Evolutionary conservation across 2,329 filamentous ascomycete species (phyloP).

Genomic region (Fonsecaea multimorphosa): DNA sequence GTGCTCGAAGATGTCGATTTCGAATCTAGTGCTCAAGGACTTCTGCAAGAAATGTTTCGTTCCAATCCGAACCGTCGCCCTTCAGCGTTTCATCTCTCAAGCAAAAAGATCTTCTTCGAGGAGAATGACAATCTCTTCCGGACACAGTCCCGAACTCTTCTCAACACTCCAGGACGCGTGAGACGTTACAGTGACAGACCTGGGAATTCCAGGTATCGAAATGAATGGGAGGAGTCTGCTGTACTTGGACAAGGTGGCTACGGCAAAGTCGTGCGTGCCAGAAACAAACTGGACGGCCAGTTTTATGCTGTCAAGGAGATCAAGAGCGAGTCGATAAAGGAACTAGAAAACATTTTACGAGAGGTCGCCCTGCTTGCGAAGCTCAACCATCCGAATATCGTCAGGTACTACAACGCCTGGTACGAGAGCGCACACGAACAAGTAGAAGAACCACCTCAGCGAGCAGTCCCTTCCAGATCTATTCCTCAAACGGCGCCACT

Average conservation of each 20-base stretch:
- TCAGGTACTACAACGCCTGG: constrained; percentile 96
- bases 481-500: constrained; percentile 24
- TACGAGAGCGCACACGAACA: constrained; percentile 62
- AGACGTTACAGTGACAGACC: constrained; percentile 31
- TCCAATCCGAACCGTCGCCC: constrained; percentile 82
- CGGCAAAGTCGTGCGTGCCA: constrained; percentile 92
- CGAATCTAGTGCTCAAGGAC: constrained; percentile 76
- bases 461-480: constrained; percentile 17
- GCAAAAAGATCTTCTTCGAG: constrained; percentile 40
- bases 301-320: constrained; percentile 98
- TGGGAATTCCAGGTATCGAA: constrained; percentile 74
- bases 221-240: constrained; percentile 90
- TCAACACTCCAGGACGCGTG: constrained; percentile 22
- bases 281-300: constrained; percentile 90
- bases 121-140: constrained; percentile 33
- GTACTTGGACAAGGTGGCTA: constrained; percentile 92
- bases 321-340: constrained; percentile 75
- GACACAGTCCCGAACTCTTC: constrained; percentile 22
- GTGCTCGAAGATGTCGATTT: constrained; percentile 66
- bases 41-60: constrained; percentile 84
- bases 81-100: constrained; percentile 72
- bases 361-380: constrained; percentile 90
- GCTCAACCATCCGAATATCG: constrained; percentile 84
- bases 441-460: constrained; percentile 20
- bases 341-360: constrained; percentile 69